Percentiles rank a stretch among this genome's conserved stretches.
Evolutionary conservation across 345 rosid genomes (phyloP).

Genomic region (Gossypium longicalyx): DNA sequence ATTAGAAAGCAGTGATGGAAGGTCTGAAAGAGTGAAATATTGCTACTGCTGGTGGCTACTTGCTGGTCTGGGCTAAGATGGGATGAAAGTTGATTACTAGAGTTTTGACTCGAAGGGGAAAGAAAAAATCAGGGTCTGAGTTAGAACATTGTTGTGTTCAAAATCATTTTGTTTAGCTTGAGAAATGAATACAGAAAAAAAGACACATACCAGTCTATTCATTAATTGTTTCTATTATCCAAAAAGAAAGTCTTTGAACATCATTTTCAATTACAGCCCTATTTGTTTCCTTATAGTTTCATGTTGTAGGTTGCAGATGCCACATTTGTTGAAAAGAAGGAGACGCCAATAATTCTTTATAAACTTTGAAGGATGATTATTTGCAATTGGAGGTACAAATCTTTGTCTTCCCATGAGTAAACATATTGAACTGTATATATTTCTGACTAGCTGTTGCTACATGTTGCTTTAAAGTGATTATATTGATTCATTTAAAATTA

Average conservation of each 20-base stretch:
- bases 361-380: constrained; percentile 81
- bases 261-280: background rate
- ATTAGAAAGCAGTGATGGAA: background rate
- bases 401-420: background rate
- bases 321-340: constrained; percentile 64
- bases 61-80: background rate
- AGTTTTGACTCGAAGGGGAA: background rate
- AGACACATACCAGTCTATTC: background rate
- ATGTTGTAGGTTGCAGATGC: constrained; percentile 56
- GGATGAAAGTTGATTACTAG: background rate
- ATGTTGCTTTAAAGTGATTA: background rate
- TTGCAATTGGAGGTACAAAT: constrained; percentile 74
- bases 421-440: background rate
- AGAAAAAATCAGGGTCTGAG: background rate
- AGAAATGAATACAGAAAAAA: background rate
- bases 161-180: background rate
- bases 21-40: constrained; percentile 2
- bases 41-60: background rate
- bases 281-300: constrained; percentile 7
- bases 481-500: background rate
- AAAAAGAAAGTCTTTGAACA: background rate
- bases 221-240: background rate
- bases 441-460: background rate
- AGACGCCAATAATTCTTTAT: constrained; percentile 49
- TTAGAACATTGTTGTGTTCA: background rate